Percentiles rank a stretch among this genome's conserved stretches.
phyloP scores from a whole-genome alignment of 1,284 basidiomycete species.

The Apiotrichum brassicae region DNA sequence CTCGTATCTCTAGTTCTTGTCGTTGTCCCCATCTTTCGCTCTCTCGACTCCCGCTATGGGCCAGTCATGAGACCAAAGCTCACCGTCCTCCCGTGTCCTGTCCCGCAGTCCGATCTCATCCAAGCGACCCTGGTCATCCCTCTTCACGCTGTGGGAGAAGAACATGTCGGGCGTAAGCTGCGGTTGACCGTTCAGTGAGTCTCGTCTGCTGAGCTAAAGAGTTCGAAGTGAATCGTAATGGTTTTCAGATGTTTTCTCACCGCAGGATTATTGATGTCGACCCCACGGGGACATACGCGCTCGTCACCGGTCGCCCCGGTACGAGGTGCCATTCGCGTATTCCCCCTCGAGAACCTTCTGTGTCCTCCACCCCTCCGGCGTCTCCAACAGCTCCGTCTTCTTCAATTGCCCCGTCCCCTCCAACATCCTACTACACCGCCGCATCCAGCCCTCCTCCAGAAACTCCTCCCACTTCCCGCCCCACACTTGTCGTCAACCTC shows the following conservation, averaged over 20 bases:
- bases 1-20: too few species aligned
- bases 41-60: too few species aligned
- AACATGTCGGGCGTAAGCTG: background rate
- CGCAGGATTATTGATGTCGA: background rate
- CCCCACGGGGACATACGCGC: background rate
- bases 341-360: too few species aligned
- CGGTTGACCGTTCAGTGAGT: slow-evolving; percentile 1
- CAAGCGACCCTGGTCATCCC: background rate
- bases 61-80: too few species aligned
- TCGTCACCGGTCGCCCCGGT: background rate
- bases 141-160: background rate
- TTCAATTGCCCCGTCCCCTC: background rate
- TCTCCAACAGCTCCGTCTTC: background rate
- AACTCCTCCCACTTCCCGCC: background rate
- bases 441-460: background rate
- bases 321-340: too few species aligned
- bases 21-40: too few species aligned
- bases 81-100: too few species aligned
- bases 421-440: background rate
- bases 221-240: too few species aligned
- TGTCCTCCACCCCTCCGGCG: background rate
- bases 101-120: background rate
- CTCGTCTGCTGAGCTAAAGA: too few species aligned
- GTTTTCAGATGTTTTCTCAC: too few species aligned
- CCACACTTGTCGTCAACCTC: background rate